Evolutionary conservation across 768 basidiomycete genomes (phyloP).

Genomic region (Tylopilus subfusipes): DNA sequence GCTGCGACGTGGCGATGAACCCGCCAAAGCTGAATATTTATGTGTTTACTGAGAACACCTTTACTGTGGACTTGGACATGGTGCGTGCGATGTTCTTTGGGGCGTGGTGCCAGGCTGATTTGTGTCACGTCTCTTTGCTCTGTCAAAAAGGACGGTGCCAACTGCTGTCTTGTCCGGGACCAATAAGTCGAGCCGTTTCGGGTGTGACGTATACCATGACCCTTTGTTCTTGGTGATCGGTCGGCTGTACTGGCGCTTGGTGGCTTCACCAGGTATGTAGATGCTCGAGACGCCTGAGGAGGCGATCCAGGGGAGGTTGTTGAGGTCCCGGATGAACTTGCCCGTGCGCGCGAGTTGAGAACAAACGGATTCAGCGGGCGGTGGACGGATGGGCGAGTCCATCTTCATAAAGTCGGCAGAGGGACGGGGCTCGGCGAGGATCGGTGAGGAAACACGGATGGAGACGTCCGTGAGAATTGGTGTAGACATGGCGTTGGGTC

Average conservation of each 20-base stretch:
- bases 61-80: too few relatives aligned
- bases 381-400: constrained; percentile 40
- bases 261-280: constrained; percentile 40
- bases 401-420: constrained; percentile 50
- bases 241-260: constrained; percentile 28
- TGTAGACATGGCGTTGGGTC: constrained; percentile 31
- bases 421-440: constrained; percentile 40
- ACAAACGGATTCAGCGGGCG: constrained; percentile 32
- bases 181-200: constrained; percentile 28
- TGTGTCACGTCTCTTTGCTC: too few relatives aligned
- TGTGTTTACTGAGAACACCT: too few relatives aligned
- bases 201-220: constrained; percentile 27
- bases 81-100: too few relatives aligned
- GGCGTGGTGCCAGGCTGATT: too few relatives aligned
- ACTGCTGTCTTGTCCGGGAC: too few relatives aligned
- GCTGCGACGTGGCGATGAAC: too few relatives aligned
- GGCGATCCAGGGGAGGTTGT: constrained; percentile 46
- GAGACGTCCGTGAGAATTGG: constrained; percentile 25
- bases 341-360: constrained; percentile 37
- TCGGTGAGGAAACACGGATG: constrained; percentile 32
- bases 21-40: too few relatives aligned
- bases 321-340: constrained; percentile 37
- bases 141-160: too few relatives aligned
- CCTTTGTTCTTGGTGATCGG: constrained; percentile 27
- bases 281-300: constrained; percentile 45